Evolutionary conservation across 2,329 filamentous ascomycete genomes (phyloP).

Genomic region (Sporothrix globosa): DNA sequence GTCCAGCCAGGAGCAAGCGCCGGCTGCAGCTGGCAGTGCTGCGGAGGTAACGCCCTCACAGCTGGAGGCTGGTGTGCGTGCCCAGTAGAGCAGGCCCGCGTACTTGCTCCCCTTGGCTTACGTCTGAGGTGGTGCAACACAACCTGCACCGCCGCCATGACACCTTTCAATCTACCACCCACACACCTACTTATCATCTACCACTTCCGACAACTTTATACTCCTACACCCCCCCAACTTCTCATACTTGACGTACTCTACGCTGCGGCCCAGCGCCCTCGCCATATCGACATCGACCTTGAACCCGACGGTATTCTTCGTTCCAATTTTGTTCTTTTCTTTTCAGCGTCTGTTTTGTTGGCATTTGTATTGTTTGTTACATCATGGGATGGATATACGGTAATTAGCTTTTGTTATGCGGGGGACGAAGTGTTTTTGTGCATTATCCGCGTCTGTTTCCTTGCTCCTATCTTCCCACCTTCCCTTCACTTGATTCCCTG

Average conservation of each 20-base stretch:
- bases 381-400: constrained; percentile 8
- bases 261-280: neutral
- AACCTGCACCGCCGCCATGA: neutral
- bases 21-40: constrained; percentile 39
- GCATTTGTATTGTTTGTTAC: neutral
- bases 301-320: neutral
- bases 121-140: neutral
- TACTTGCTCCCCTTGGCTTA: neutral
- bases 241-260: neutral
- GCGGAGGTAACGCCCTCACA: constrained; percentile 41
- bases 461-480: neutral
- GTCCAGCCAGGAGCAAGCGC: neutral
- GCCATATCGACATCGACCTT: neutral
- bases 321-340: neutral
- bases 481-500: neutral
- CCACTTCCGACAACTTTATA: neutral
- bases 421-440: neutral
- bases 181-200: neutral
- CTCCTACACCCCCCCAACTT: neutral
- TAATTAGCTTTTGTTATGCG: constrained; percentile 21
- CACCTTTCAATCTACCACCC: neutral
- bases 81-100: neutral
- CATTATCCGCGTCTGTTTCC: neutral
- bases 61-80: constrained; percentile 44
- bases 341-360: constrained; percentile 5